phyloP scores from a whole-genome alignment of 148 eudicot genomes.

The Mesembryanthemum crystallinum region DNA sequence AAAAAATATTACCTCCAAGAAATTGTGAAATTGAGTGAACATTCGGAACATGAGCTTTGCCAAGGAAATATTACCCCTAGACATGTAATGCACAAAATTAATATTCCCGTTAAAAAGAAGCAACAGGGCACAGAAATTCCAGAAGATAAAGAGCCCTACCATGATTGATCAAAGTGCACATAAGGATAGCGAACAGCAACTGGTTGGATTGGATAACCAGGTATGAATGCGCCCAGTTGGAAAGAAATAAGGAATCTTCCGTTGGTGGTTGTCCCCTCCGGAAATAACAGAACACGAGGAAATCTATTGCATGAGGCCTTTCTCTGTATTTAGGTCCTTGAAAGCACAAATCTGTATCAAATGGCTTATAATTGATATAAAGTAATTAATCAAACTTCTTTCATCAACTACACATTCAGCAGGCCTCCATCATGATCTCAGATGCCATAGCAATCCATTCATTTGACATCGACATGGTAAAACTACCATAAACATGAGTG shows the following conservation, averaged over 20 bases:
- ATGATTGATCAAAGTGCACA: slow-evolving; percentile 95
- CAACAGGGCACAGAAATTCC: slow-evolving; percentile 6
- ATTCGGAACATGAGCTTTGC: slow-evolving; percentile 38
- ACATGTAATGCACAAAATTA: slow-evolving; percentile 17
- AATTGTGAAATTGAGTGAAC: slow-evolving; percentile 43
- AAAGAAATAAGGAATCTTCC: slow-evolving; percentile 83
- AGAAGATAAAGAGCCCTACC: slow-evolving; percentile 37
- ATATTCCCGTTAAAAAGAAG: slow-evolving; percentile 7
- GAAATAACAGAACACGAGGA: slow-evolving; percentile 92
- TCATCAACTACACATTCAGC: slow-evolving; percentile 13
- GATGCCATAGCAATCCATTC: not conserved
- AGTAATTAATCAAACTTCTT: slow-evolving; percentile 27
- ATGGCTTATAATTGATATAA: slow-evolving; percentile 72
- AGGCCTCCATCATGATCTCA: not conserved
- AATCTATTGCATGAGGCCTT: slow-evolving; percentile 78
- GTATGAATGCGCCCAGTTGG: slow-evolving; percentile 96
- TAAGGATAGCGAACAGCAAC: slow-evolving; percentile 83
- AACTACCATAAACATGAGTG: not conserved
- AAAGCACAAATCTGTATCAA: slow-evolving; percentile 97
- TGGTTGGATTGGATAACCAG: slow-evolving; percentile 89
- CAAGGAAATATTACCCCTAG: slow-evolving; percentile 71
- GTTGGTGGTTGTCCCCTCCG: slow-evolving; percentile 96
- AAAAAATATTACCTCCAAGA: slow-evolving; percentile 34
- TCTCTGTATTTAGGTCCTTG: slow-evolving; percentile 96
- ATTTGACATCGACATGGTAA: slow-evolving; percentile 8